phyloP scores from a whole-genome alignment of 371 early-diverging fungal genomes.

The Ordospora colligata region DNA sequence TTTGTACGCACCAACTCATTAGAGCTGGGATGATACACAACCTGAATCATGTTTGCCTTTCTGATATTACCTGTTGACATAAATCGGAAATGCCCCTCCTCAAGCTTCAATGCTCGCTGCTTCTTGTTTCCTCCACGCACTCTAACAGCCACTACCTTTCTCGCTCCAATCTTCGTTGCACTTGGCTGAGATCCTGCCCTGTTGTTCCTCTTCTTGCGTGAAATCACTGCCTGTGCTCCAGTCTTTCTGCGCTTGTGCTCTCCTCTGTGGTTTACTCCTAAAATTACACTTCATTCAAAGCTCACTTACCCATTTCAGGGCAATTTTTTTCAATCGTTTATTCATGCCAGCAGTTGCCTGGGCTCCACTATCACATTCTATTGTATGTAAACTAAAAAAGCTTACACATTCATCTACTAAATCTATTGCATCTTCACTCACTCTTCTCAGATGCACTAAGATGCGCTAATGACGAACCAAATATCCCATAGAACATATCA shows the following conservation, averaged over 20 bases:
- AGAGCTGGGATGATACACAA: conserved; percentile 97
- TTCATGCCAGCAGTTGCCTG: neutral
- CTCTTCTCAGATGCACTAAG: no score
- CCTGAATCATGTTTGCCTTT: conserved; percentile 83
- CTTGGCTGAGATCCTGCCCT: conserved; percentile 92
- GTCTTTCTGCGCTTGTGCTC: conserved; percentile 86
- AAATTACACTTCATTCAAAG: conserved; percentile 7
- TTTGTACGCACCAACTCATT: conserved; percentile 99
- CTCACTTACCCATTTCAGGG: conserved; percentile 51
- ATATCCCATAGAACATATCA: no score
- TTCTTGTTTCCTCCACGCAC: conserved; percentile 97
- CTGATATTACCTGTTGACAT: neutral
- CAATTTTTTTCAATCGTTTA: conserved; percentile 23
- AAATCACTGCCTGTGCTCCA: conserved; percentile 90
- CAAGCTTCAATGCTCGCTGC: conserved; percentile 90
- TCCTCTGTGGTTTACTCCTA: conserved; percentile 56
- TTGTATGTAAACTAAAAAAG: no score
- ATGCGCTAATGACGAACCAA: no score
- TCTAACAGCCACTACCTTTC: conserved; percentile 82
- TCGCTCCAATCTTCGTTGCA: conserved; percentile 87
- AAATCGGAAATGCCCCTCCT: conserved; percentile 68
- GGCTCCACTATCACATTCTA: no score
- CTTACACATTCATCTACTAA: no score
- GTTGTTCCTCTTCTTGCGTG: conserved; percentile 97
- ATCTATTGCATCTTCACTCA: no score